Evolutionary conservation across 2,329 filamentous ascomycete species (phyloP).

Genomic region (Lasiodiplodia gonubiensis): DNA sequence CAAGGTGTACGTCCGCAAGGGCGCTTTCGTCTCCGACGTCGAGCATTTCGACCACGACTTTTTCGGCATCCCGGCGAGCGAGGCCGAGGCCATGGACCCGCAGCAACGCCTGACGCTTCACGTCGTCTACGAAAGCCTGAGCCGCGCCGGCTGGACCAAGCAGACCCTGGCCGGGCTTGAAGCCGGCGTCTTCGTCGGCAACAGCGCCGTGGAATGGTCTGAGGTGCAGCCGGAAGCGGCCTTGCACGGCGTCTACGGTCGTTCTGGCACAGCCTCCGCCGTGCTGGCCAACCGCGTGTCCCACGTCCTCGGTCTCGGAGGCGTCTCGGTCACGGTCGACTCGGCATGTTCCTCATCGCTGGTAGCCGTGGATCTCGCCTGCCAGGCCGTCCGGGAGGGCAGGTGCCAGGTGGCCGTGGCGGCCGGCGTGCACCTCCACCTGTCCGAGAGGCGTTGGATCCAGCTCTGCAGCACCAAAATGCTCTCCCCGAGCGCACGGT

Average conservation of each 20-base stretch:
- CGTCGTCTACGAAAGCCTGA: slow-evolving; percentile 30
- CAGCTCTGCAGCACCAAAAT: slow-evolving; percentile 31
- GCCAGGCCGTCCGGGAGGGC: slow-evolving; percentile 1
- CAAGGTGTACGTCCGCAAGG: slow-evolving; percentile 29
- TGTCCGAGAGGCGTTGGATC: slow-evolving; percentile 35
- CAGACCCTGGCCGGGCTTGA: slow-evolving; percentile 29
- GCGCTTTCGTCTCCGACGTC: slow-evolving; percentile 31
- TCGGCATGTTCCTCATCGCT: slow-evolving; percentile 41
- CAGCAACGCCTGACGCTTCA: slow-evolving; percentile 33
- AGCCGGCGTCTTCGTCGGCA: slow-evolving; percentile 37
- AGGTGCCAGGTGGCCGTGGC: slow-evolving; percentile 26
- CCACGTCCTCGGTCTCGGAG: slow-evolving; percentile 39
- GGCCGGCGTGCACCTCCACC: slow-evolving; percentile 34
- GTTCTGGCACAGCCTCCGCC: slow-evolving; percentile 35
- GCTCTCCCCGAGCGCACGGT: slow-evolving; percentile 41
- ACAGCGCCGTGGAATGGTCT: slow-evolving; percentile 33
- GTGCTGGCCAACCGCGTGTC: slow-evolving; percentile 41
- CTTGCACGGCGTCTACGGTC: slow-evolving; percentile 3
- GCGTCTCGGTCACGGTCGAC: slow-evolving; percentile 40
- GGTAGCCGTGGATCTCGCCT: slow-evolving; percentile 35
- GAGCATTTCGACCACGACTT: slow-evolving; percentile 32
- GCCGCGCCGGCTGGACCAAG: slow-evolving; percentile 32
- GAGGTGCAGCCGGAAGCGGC: slow-evolving; percentile 12
- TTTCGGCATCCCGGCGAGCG: slow-evolving; percentile 30
- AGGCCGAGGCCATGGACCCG: slow-evolving; percentile 32